A percentile compares a stretch with the other conserved stretches of the same genome.
These are phyloP conservation scores for Elaeagnus macrophylla DNA, from an alignment of 306 rosid species.

Conservation along the genomic window DNA sequence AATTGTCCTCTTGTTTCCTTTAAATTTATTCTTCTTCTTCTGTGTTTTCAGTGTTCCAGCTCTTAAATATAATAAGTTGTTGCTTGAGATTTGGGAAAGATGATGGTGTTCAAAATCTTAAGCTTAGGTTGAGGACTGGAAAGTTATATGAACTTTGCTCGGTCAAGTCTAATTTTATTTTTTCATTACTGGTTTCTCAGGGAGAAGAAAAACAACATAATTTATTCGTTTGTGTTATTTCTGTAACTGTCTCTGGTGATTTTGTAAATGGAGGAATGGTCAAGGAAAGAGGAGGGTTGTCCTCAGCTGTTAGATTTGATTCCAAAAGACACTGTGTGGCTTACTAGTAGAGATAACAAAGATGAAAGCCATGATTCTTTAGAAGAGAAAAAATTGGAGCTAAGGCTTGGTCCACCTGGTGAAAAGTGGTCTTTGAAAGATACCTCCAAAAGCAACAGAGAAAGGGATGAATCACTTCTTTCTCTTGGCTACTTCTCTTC, in stretches of 20 bases:
- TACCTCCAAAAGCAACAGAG: constrained; percentile 17
- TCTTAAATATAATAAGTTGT: too few species aligned
- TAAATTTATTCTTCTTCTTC: neutral
- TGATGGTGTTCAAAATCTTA: constrained; percentile 27
- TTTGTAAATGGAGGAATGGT: constrained; percentile 38
- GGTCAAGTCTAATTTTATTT: constrained; percentile 2
- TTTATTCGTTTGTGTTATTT: constrained; percentile 2
- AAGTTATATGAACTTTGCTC: constrained; percentile 1
- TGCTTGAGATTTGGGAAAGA: neutral
- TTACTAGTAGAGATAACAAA: constrained; percentile 17
- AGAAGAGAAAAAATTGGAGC: constrained; percentile 69
- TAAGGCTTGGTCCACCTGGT: constrained; percentile 88
- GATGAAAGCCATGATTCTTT: constrained; percentile 32
- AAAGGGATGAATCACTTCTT: constrained; percentile 37
- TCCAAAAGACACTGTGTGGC: constrained; percentile 47
- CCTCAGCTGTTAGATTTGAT: constrained; percentile 70
- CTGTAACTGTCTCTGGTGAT: neutral
- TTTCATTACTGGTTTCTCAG: neutral
- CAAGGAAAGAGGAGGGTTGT: constrained; percentile 42
- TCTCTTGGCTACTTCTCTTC: constrained; percentile 42
- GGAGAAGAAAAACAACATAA: neutral
- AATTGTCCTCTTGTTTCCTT: neutral
- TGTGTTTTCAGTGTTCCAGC: neutral
- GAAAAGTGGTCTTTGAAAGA: constrained; percentile 50
- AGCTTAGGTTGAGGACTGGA: constrained; percentile 26